These are phyloP conservation scores for Flaveria robusta DNA, from an alignment of 129 eudicot genomes.

Conservation along the genomic window DNA sequence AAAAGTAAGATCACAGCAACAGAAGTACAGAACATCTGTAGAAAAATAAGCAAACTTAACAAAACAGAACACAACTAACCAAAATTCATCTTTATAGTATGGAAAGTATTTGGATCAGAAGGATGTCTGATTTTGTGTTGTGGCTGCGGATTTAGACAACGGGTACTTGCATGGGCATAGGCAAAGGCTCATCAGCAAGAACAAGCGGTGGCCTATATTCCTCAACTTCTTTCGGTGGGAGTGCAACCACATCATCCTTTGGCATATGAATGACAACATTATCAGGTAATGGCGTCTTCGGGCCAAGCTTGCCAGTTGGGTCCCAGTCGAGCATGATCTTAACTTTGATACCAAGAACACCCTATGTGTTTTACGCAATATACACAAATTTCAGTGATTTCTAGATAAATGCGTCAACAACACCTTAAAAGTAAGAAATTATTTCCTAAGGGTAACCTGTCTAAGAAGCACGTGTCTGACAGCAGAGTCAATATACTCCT, in stretches of 20 bases:
- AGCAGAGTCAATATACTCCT: constrained; percentile 70
- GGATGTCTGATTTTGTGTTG: constrained; percentile 6
- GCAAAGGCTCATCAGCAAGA: constrained; percentile 40
- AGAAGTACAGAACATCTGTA: background rate
- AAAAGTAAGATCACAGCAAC: constrained; percentile 12
- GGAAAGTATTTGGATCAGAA: background rate
- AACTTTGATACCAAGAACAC: constrained; percentile 68
- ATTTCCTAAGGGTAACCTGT: constrained; percentile 41
- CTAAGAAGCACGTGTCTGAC: constrained; percentile 71
- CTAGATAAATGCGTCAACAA: no score
- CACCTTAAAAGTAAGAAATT: background rate
- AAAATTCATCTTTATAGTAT: background rate
- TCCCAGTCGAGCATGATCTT: constrained; percentile 72
- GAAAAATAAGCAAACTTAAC: constrained; percentile 11
- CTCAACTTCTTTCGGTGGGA: constrained; percentile 42
- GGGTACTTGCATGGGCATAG: constrained; percentile 22
- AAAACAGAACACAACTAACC: background rate
- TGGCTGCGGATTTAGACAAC: constrained; percentile 5
- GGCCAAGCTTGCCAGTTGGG: constrained; percentile 62
- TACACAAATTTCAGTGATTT: constrained; percentile 31
- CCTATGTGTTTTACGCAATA: constrained; percentile 30
- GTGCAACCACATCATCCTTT: constrained; percentile 43
- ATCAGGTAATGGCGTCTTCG: constrained; percentile 63
- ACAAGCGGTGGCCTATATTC: constrained; percentile 36
- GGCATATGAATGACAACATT: constrained; percentile 49